Conservation (phyloP, 192 early-diverging fungal species). For the Linnemannia zychae region DNA sequence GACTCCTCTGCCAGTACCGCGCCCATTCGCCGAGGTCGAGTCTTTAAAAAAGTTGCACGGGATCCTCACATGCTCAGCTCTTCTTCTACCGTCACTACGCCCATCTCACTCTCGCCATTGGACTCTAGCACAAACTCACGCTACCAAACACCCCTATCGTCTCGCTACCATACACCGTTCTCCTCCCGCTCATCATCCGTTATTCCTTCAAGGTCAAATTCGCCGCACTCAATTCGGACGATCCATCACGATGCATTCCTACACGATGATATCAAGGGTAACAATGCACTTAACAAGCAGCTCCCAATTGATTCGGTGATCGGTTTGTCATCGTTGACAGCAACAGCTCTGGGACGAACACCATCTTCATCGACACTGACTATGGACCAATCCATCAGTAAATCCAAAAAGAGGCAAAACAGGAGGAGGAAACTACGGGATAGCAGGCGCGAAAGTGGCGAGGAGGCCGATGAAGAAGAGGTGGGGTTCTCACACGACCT, state of each 20-base stretch:
- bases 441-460: not conserved
- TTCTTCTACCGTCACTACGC: not conserved
- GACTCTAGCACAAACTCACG: not conserved
- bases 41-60: slow-evolving; percentile 17
- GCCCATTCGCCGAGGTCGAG: slow-evolving; percentile 33
- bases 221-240: slow-evolving; percentile 4
- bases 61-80: not conserved
- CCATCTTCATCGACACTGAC: not conserved
- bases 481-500: not conserved
- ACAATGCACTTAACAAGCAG: not conserved
- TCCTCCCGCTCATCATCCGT: slow-evolving; percentile 19
- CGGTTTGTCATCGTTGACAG: not conserved
- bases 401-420: slow-evolving; percentile 17
- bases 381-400: not conserved
- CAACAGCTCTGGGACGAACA: not conserved
- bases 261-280: not conserved
- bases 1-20: slow-evolving; percentile 39
- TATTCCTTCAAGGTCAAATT: slow-evolving; percentile 13
- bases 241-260: not conserved
- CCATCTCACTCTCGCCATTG: slow-evolving; percentile 1
- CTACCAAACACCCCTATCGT: slow-evolving; percentile 3
- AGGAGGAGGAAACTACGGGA: slow-evolving; percentile 5
- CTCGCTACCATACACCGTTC: not conserved
- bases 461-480: slow-evolving; percentile 1
- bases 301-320: not conserved